Conservation (phyloP, 2,329 filamentous ascomycete genomes). For the Alternaria panax region DNA sequence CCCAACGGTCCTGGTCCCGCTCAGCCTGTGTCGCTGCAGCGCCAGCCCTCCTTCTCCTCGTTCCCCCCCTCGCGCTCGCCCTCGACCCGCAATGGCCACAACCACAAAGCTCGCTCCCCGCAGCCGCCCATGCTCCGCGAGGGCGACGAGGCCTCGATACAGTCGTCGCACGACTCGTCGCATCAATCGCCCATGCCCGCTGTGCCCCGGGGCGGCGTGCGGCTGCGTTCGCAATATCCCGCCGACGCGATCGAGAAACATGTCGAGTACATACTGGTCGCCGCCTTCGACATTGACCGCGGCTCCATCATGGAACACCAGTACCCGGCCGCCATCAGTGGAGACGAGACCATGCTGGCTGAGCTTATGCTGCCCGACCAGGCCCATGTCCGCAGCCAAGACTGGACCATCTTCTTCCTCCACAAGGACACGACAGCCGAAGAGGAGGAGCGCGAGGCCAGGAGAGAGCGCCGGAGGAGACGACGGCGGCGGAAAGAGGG, state of each 20-base stretch:
- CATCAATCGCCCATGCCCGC: conserved; percentile 21
- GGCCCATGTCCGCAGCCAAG: conserved; percentile 90
- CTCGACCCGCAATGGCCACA: conserved; percentile 47
- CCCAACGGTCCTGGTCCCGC: conserved; percentile 23
- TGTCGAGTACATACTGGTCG: conserved; percentile 98
- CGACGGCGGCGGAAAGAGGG: conserved; percentile 55
- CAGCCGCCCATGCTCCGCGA: conserved; percentile 46
- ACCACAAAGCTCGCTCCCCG: conserved; percentile 45
- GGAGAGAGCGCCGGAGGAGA: conserved; percentile 62
- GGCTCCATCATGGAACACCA: conserved; percentile 99
- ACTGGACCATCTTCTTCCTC: conserved; percentile 99
- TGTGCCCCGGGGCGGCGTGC: conserved; percentile 13
- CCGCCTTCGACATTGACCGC: conserved; percentile 95
- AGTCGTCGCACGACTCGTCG: conserved; percentile 40
- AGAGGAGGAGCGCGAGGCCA: conserved; percentile 71
- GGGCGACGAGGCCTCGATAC: conserved; percentile 40
- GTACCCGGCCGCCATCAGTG: conserved; percentile 91
- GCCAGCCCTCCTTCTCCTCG: conserved; percentile 54
- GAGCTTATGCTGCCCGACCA: conserved; percentile 99
- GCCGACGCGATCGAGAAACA: conserved; percentile 72
- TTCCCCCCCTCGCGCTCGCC: conserved; percentile 51
- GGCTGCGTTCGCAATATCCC: conserved; percentile 59
- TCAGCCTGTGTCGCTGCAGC: conserved; percentile 39
- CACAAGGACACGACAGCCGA: conserved; percentile 92
- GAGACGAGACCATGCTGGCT: conserved; percentile 96